Conservation (phyloP, 2,329 filamentous ascomycete species). For the Falciphora oryzae region DNA sequence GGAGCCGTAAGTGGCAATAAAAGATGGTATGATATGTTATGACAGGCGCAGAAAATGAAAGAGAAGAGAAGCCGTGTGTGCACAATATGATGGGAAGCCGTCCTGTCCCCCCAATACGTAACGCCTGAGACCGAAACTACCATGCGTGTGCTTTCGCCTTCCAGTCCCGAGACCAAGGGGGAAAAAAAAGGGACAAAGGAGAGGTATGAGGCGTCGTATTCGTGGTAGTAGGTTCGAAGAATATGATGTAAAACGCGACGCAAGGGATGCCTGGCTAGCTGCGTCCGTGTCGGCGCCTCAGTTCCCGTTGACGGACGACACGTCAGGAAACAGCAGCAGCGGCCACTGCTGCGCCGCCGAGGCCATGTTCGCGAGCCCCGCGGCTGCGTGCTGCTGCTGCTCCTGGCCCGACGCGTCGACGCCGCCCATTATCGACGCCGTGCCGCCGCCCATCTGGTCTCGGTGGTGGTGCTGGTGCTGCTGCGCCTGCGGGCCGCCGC, state of each 20-base stretch:
- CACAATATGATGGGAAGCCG: too few relatives aligned
- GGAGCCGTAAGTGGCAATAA: too few relatives aligned
- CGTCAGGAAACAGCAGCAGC: conserved; percentile 4
- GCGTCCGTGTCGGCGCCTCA: background rate
- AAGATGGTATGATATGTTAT: too few relatives aligned
- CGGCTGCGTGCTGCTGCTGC: background rate
- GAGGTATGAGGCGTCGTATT: background rate
- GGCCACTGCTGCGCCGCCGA: conserved; percentile 6
- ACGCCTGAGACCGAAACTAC: too few relatives aligned
- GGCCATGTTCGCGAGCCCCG: background rate
- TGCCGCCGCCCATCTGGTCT: background rate
- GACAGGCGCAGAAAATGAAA: too few relatives aligned
- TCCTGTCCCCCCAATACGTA: too few relatives aligned
- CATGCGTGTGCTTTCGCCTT: background rate
- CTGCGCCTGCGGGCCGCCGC: conserved; percentile 16
- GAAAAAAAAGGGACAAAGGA: background rate
- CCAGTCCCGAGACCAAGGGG: too few relatives aligned
- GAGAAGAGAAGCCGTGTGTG: too few relatives aligned
- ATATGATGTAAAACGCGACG: too few relatives aligned
- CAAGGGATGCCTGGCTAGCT: too few relatives aligned
- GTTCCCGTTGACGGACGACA: background rate
- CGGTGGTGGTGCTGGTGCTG: conserved; percentile 1
- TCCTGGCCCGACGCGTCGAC: background rate
- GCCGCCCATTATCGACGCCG: background rate
- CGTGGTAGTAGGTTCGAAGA: too few relatives aligned